Percentiles rank a stretch among this genome's conserved stretches.
Conservation (phyloP, 495 filamentous ascomycete species). For the Durotheca rogersii region DNA sequence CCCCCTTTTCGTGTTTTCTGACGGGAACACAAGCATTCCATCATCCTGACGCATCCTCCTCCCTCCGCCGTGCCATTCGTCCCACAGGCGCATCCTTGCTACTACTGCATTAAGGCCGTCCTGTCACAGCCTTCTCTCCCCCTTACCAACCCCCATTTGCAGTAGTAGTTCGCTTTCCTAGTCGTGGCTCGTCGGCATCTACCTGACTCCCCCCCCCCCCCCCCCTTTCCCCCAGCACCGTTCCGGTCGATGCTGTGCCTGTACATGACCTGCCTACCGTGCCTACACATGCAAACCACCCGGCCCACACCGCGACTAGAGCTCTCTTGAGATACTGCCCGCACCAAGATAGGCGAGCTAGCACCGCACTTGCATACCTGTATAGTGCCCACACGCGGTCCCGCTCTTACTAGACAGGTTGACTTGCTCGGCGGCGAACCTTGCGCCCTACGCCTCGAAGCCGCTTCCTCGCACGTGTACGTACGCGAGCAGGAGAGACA, state of each 20-base stretch:
- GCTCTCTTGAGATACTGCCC: slow-evolving; percentile 11
- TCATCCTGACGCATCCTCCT: slow-evolving; percentile 28
- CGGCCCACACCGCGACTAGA: slow-evolving; percentile 20
- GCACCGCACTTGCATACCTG: neutral
- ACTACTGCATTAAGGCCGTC: slow-evolving; percentile 32
- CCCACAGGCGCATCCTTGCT: slow-evolving; percentile 31
- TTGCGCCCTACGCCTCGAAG: slow-evolving; percentile 13
- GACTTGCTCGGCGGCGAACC: slow-evolving; percentile 21
- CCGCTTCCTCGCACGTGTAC: slow-evolving; percentile 22
- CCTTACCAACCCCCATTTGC: slow-evolving; percentile 15
- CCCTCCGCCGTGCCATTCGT: slow-evolving; percentile 23
- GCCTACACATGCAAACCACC: slow-evolving; percentile 3
- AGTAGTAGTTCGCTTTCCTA: slow-evolving; percentile 7
- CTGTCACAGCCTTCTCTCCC: slow-evolving; percentile 24
- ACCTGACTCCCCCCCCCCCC: slow-evolving; percentile 1
- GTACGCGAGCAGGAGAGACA: slow-evolving; percentile 9
- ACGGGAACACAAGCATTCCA: slow-evolving; percentile 29
- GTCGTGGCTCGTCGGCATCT: slow-evolving; percentile 15
- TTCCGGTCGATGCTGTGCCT: neutral
- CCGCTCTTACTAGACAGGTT: slow-evolving; percentile 25
- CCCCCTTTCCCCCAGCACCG: neutral
- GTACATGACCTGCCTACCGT: neutral
- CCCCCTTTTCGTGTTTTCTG: slow-evolving; percentile 15
- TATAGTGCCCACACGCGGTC: slow-evolving; percentile 6
- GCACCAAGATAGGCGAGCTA: slow-evolving; percentile 19